Percentiles rank a stretch among this genome's conserved stretches.
Conservation (phyloP, 2,329 filamentous ascomycete species). For the Zymoseptoria passerinii region DNA sequence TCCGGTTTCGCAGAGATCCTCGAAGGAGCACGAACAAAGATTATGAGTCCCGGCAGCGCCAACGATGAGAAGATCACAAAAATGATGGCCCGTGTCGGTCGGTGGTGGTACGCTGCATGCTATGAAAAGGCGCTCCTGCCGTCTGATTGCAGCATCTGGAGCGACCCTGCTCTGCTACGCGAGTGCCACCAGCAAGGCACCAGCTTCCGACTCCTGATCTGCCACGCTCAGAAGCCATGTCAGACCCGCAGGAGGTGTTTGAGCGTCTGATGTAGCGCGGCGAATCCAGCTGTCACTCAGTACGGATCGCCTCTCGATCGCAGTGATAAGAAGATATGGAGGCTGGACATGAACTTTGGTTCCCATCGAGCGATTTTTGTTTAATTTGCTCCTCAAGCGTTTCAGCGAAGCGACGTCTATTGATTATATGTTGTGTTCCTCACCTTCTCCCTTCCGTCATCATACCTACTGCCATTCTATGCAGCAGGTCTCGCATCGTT, state of each 20-base stretch:
- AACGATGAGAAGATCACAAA: slow-evolving; percentile 80
- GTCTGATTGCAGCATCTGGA: slow-evolving; percentile 63
- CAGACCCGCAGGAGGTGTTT: slow-evolving; percentile 41
- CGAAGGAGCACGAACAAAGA: background rate
- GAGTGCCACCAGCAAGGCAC: slow-evolving; percentile 85
- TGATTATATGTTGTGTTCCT: background rate
- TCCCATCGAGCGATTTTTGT: background rate
- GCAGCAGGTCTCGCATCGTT: background rate
- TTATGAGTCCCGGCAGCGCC: slow-evolving; percentile 17
- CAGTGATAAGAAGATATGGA: slow-evolving; percentile 4
- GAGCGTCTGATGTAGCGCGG: slow-evolving; percentile 34
- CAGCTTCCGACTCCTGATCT: slow-evolving; percentile 83
- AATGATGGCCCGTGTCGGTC: slow-evolving; percentile 82
- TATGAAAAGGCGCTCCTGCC: slow-evolving; percentile 57
- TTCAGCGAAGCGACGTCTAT: slow-evolving; percentile 9
- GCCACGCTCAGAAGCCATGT: slow-evolving; percentile 73
- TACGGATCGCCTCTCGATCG: too few relatives aligned
- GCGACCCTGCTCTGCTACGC: slow-evolving; percentile 61
- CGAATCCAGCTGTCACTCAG: background rate
- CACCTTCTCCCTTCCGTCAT: background rate
- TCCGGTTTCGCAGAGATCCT: slow-evolving; percentile 6
- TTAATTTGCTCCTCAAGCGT: slow-evolving; percentile 4
- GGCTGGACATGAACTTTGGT: slow-evolving; percentile 15
- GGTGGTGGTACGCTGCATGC: slow-evolving; percentile 95
- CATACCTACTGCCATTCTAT: background rate